phyloP scores from a whole-genome alignment of 2,329 filamentous ascomycete genomes.

The Beauveria asiatica region DNA sequence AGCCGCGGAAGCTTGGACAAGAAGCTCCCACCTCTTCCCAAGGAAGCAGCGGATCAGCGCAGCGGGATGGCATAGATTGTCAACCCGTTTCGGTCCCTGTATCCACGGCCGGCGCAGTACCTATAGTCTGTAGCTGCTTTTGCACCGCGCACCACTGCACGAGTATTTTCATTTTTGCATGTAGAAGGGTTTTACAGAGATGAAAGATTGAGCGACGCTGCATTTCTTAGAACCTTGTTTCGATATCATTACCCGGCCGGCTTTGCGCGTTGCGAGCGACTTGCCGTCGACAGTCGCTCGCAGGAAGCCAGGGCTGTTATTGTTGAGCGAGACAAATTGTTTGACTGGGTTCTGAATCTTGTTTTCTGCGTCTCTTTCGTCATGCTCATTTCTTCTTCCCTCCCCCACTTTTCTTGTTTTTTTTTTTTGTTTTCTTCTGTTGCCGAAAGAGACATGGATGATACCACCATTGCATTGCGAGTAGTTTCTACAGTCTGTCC shows the following conservation, averaged over 20 bases:
- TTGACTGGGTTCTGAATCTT: neutral
- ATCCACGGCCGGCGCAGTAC: neutral
- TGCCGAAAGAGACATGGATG: conserved; percentile 29
- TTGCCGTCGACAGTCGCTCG: neutral
- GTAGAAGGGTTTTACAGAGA: neutral
- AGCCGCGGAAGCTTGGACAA: conserved; percentile 24
- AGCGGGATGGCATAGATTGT: conserved; percentile 5
- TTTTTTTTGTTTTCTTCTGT: conserved; percentile 21
- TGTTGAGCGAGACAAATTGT: conserved; percentile 11
- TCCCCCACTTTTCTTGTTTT: conserved; percentile 5
- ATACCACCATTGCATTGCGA: conserved; percentile 33
- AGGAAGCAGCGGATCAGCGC: neutral
- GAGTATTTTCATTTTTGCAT: neutral
- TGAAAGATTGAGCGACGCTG: neutral
- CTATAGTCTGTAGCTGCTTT: neutral
- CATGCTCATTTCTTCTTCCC: conserved; percentile 8
- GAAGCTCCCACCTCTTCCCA: conserved; percentile 26
- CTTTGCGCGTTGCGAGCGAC: neutral
- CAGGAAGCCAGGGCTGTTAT: neutral
- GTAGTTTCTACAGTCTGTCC: conserved; percentile 24
- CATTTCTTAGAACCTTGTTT: neutral
- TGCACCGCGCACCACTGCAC: neutral
- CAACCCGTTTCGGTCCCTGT: conserved; percentile 3
- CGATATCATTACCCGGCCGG: neutral
- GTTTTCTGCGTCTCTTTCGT: conserved; percentile 14